Evolutionary conservation across 495 filamentous ascomycete species (phyloP), one percentile per base, ranked within the genome.

Genomic region (Tuber melanosporum): DNA sequence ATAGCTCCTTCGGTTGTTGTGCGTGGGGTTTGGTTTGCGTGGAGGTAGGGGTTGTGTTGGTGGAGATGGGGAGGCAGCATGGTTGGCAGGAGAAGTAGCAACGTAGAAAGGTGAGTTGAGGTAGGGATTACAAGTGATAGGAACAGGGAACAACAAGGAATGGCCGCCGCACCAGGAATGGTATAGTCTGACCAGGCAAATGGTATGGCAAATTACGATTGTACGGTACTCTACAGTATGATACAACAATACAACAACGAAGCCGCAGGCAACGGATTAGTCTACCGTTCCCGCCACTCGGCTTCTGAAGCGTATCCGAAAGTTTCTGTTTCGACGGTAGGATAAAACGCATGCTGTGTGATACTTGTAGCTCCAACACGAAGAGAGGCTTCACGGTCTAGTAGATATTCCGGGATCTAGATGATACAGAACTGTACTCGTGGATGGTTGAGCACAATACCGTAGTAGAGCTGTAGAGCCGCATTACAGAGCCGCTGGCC

Each of bases 31-130:
- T 57, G 2, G 49, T 57, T 57, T 26, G 47, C 39, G 39, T 49
- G 22, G n/a, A 17, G 57, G 57, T 32, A 32, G 57, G 57, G 15
- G 57, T 66, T 66, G 49, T 26, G 52, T 26, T 57, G 26, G 32
- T 71, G 72, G 42, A 62, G 72, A 74, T 36, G 71, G n/a, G 22
- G 4, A 45, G 71, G 15, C 32, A 32, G 44, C n/a, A 20, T 42
- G 71, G 71, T 72, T 72, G 41, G 71, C 15, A 14, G 32, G 36
- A 17, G 71, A 72, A 39, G 71, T 42, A 43, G 71, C 44, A 32
- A 66, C 57, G 57, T 66, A 32, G 26, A 32, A 66, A 32, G 57
- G 57, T 17, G n/a, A 66, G 57, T 66, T 32, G 57, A 66, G 57
- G 57, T 66, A 66, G 57, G 57, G 57, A 66, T 32, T 6, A 66